Conservation (phyloP, 2,329 filamentous ascomycete genomes). For the Fusarium fujikuroi region DNA sequence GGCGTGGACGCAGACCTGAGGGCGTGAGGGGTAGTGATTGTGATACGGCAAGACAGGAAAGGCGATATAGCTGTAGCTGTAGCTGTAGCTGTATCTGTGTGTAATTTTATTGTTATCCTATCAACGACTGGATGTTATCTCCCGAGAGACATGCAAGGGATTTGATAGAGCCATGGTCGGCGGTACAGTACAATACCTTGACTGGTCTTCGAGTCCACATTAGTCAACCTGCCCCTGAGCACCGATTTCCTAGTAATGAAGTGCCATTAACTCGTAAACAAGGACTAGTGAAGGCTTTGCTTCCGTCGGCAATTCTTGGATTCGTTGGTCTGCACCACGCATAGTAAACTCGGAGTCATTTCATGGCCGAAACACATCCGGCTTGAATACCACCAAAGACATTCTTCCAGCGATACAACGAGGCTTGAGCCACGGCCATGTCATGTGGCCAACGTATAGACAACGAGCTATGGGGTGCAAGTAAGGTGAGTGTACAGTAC, state of each 20-base stretch:
- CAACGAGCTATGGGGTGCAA: conserved; percentile 4
- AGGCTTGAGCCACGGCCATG: conserved; percentile 3
- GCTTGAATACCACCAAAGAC: not conserved
- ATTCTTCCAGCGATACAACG: not conserved
- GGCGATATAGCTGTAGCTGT: conserved; percentile 6
- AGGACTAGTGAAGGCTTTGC: not conserved
- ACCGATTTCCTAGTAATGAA: conserved; percentile 18
- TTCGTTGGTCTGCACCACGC: conserved; percentile 23
- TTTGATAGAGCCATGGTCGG: conserved; percentile 11
- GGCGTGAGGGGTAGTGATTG: conserved; percentile 22
- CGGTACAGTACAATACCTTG: not conserved
- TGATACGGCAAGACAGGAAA: conserved; percentile 3
- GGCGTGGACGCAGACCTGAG: conserved; percentile 61
- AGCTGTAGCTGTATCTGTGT: conserved; percentile 8
- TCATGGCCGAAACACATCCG: conserved; percentile 7
- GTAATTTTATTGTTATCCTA: conserved; percentile 20
- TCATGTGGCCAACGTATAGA: conserved; percentile 15
- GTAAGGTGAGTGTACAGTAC: not conserved
- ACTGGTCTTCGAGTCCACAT: conserved; percentile 2
- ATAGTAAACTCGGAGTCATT: not conserved
- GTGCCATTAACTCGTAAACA: conserved; percentile 23
- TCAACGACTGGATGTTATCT: conserved; percentile 23
- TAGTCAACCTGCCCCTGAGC: conserved; percentile 21
- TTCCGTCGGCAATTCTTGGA: conserved; percentile 22
- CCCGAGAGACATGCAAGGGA: conserved; percentile 16